These are phyloP conservation scores for Metschnikowia santaceciliae DNA, from an alignment of 805 yeast species.

Conservation along the genomic window DNA sequence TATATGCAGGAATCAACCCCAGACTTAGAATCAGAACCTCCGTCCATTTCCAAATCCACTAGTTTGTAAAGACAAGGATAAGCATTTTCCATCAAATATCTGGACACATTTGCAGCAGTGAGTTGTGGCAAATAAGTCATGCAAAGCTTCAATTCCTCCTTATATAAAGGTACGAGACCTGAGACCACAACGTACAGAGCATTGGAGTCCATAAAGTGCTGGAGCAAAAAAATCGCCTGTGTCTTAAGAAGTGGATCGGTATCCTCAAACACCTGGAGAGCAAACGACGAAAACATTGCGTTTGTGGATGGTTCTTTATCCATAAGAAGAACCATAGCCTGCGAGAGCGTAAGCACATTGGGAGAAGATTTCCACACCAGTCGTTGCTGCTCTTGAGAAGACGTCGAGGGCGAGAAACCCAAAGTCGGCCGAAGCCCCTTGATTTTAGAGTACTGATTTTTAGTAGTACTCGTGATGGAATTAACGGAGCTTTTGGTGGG, in stretches of 20 bases:
- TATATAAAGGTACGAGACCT: constrained; percentile 26
- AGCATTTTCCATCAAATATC: constrained; percentile 19
- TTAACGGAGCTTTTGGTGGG: too few species aligned
- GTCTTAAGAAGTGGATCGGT: constrained; percentile 26
- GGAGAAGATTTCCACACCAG: constrained; percentile 25
- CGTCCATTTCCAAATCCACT: constrained; percentile 1
- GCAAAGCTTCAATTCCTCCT: constrained; percentile 23
- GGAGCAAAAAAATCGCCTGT: constrained; percentile 23
- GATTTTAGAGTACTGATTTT: not conserved
- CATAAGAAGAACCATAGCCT: constrained; percentile 22
- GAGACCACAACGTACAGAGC: constrained; percentile 17
- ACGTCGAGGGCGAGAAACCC: constrained; percentile 12
- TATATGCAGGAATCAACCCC: not conserved
- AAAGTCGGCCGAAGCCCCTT: constrained; percentile 16
- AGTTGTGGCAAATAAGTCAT: constrained; percentile 25
- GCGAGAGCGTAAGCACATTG: constrained; percentile 24
- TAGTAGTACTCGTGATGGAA: too few species aligned
- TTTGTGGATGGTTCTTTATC: constrained; percentile 8
- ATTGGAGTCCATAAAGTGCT: constrained; percentile 10
- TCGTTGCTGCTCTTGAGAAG: constrained; percentile 23
- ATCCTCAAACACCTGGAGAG: constrained; percentile 34
- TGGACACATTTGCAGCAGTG: constrained; percentile 23
- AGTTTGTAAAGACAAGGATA: constrained; percentile 20
- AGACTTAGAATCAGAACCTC: not conserved
- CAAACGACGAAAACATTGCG: constrained; percentile 25